Conservation (phyloP, 257 asterid species). For the Solanum pennellii region DNA sequence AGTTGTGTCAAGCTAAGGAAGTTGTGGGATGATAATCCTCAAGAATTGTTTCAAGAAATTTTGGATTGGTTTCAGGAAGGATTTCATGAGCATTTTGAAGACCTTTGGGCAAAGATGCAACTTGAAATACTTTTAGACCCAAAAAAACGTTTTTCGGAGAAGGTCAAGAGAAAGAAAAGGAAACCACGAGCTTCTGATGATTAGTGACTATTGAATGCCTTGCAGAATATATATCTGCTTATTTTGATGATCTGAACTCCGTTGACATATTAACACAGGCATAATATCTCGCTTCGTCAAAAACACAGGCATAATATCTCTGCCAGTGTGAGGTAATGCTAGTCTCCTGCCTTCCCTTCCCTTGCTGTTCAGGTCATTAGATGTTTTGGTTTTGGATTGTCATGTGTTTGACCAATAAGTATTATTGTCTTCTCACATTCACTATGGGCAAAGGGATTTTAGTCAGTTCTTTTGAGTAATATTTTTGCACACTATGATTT, state of each 20-base stretch:
- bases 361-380: neutral
- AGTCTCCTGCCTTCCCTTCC: neutral
- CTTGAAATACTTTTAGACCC: conserved; percentile 23
- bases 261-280: neutral
- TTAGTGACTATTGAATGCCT: neutral
- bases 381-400: neutral
- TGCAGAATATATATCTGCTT: neutral
- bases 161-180: conserved; percentile 18
- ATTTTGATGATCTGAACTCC: neutral
- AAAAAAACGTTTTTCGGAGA: conserved; percentile 20
- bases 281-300: neutral
- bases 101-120: conserved; percentile 48
- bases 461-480: neutral
- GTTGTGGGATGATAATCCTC: conserved; percentile 43
- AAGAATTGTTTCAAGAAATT: conserved; percentile 40
- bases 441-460: neutral
- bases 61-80: conserved; percentile 69
- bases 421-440: neutral
- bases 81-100: conserved; percentile 24
- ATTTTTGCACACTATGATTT: neutral
- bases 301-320: neutral
- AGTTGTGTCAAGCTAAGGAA: conserved; percentile 32
- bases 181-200: neutral
- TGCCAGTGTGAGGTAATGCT: neutral
- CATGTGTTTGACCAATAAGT: neutral